phyloP scores from a whole-genome alignment of 306 rosid species.

The Prunus dulcis region DNA sequence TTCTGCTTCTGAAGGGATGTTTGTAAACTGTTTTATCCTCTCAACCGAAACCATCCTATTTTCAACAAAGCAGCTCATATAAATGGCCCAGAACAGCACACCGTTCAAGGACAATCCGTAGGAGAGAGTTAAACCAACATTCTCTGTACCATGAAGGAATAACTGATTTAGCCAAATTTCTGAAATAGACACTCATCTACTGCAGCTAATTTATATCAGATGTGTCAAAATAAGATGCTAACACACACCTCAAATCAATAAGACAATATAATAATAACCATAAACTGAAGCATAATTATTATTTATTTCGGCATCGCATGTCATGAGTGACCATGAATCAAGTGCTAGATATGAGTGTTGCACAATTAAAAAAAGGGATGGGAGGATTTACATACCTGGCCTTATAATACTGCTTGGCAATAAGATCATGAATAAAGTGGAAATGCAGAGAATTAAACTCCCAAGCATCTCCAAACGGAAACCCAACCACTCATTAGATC shows the following conservation, averaged over 20 bases:
- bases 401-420: constrained; percentile 76
- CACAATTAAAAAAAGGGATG: not conserved
- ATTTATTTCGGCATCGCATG: too few relatives aligned
- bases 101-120: constrained; percentile 78
- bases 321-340: too few relatives aligned
- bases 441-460: constrained; percentile 62
- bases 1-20: constrained; percentile 74
- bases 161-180: constrained; percentile 1
- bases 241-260: not conserved
- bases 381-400: constrained; percentile 59
- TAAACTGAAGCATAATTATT: not conserved
- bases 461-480: constrained; percentile 89
- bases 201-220: not conserved
- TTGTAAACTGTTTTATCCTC: constrained; percentile 77
- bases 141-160: constrained; percentile 45
- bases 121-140: constrained; percentile 84
- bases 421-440: constrained; percentile 82
- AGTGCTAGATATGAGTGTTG: not conserved
- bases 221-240: not conserved
- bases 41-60: constrained; percentile 98
- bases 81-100: constrained; percentile 72
- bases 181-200: not conserved
- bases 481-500: constrained; percentile 94
- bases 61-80: constrained; percentile 87
- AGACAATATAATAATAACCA: not conserved